phyloP scores from a whole-genome alignment of 2,329 filamentous ascomycete genomes.

The Alternaria brassicae region DNA sequence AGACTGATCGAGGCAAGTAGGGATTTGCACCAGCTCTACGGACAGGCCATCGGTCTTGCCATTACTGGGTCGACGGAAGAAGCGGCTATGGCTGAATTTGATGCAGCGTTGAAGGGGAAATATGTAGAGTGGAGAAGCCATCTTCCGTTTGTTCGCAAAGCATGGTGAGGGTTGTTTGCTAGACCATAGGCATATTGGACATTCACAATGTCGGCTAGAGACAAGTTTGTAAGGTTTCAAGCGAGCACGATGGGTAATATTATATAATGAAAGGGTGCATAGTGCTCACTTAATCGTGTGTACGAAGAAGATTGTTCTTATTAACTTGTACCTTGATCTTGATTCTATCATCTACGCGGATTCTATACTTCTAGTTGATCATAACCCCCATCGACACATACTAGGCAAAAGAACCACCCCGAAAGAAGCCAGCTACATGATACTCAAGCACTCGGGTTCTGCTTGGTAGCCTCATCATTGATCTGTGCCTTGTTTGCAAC shows the following conservation, averaged over 20 bases:
- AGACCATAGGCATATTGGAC: neutral
- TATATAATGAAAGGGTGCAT: neutral
- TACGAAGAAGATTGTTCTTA: neutral
- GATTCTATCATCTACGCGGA: neutral
- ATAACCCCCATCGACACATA: neutral
- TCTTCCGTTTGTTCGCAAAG: slow-evolving; percentile 9
- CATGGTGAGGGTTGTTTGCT: neutral
- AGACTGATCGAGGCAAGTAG: slow-evolving; percentile 22
- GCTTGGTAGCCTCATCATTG: slow-evolving; percentile 24
- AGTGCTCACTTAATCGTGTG: neutral
- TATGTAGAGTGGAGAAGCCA: slow-evolving; percentile 15
- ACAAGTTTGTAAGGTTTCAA: neutral
- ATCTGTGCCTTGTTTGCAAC: slow-evolving; percentile 11
- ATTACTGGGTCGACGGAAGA: slow-evolving; percentile 37
- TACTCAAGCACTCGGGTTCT: slow-evolving; percentile 18
- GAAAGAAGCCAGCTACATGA: neutral
- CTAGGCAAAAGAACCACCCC: neutral
- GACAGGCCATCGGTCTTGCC: slow-evolving; percentile 31
- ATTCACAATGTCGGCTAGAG: neutral
- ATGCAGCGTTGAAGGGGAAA: slow-evolving; percentile 30
- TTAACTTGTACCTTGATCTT: neutral
- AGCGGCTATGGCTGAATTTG: slow-evolving; percentile 38
- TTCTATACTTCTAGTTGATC: neutral
- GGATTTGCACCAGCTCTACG: slow-evolving; percentile 40
- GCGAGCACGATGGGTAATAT: too few species aligned